Conservation (phyloP, 495 filamentous ascomycete species). For the Aspergillus mulundensis region DNA sequence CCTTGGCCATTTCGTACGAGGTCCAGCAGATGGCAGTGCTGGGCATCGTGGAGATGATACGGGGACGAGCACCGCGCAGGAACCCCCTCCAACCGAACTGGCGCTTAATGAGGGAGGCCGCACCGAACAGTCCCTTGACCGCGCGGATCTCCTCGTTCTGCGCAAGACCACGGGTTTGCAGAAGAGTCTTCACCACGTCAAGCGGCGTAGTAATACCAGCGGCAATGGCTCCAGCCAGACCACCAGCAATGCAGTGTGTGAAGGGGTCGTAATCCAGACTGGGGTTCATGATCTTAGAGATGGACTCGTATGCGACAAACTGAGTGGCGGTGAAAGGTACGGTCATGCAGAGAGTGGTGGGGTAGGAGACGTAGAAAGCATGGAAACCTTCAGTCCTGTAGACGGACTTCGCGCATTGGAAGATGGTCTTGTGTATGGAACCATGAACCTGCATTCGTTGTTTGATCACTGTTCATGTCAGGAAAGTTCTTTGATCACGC, state of each 20-base stretch:
- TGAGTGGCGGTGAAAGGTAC: slow-evolving; percentile 96
- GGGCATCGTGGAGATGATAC: slow-evolving; percentile 95
- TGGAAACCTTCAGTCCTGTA: slow-evolving; percentile 82
- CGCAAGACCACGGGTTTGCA: slow-evolving; percentile 86
- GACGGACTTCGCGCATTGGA: slow-evolving; percentile 79
- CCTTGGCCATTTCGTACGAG: slow-evolving; percentile 76
- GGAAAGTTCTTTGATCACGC: not conserved
- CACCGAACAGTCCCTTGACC: slow-evolving; percentile 75
- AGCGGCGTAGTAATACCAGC: slow-evolving; percentile 92
- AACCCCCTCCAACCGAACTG: slow-evolving; percentile 84
- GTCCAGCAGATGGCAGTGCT: slow-evolving; percentile 98
- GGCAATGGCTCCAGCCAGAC: slow-evolving; percentile 86
- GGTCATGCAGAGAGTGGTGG: slow-evolving; percentile 97
- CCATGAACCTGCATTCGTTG: slow-evolving; percentile 98
- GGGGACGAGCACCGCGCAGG: slow-evolving; percentile 84
- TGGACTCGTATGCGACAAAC: slow-evolving; percentile 94
- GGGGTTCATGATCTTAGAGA: slow-evolving; percentile 91
- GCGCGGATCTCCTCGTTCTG: slow-evolving; percentile 77
- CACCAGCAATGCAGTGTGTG: slow-evolving; percentile 88
- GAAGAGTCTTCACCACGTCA: slow-evolving; percentile 95
- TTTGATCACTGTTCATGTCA: slow-evolving; percentile 75
- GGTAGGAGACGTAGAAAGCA: slow-evolving; percentile 98
- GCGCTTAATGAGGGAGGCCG: slow-evolving; percentile 75
- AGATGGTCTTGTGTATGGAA: slow-evolving; percentile 80
- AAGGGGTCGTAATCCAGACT: slow-evolving; percentile 78